These are phyloP conservation scores for Corylus americana DNA, from an alignment of 306 rosid genomes.

Conservation along the genomic window DNA sequence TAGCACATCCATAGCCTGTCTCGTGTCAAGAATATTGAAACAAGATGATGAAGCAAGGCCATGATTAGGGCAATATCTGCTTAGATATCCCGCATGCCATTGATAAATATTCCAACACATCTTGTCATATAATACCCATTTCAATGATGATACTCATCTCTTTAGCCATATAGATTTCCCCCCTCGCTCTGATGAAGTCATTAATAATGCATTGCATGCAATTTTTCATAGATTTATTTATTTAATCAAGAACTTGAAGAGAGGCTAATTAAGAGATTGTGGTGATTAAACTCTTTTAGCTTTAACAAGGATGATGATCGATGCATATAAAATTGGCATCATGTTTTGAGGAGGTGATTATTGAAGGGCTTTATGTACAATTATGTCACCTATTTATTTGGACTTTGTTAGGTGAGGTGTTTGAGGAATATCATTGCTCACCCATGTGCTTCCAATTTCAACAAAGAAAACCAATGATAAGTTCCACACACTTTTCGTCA, in stretches of 20 bases:
- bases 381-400: constrained; percentile 21
- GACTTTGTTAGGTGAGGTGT: constrained; percentile 25
- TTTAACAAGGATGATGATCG: background rate
- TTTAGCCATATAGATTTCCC: background rate
- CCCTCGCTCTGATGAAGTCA: background rate
- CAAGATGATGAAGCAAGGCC: background rate
- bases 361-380: constrained; percentile 4
- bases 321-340: background rate
- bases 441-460: constrained; percentile 63
- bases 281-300: background rate
- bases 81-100: constrained; percentile 1
- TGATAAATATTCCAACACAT: background rate
- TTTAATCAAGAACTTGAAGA: background rate
- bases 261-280: background rate
- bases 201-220: no score
- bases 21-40: background rate
- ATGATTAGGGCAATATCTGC: background rate
- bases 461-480: constrained; percentile 53
- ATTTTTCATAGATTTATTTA: no score
- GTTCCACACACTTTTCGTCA: constrained; percentile 50
- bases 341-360: constrained; percentile 12
- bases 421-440: constrained; percentile 49
- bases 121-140: background rate
- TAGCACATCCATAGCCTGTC: background rate
- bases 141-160: background rate